Base-by-base conservation (phyloP, 495 filamentous ascomycete genomes). In the Trichoderma virens region DNA sequence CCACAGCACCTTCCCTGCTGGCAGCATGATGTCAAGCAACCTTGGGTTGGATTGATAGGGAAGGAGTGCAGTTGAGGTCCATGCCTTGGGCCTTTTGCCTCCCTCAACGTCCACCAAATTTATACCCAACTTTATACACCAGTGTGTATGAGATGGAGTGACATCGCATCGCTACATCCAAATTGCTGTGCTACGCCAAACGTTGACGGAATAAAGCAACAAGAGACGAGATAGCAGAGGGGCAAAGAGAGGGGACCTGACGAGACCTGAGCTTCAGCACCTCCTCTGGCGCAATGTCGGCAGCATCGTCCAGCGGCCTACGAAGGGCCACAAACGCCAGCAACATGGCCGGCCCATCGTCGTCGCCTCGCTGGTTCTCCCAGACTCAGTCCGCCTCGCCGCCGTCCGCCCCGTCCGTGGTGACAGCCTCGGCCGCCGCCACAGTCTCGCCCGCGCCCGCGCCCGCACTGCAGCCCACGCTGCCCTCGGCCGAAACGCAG, bases 401-500 rank as follows among this genome's bases (percentile, higher is more conserved):
- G 66, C 59, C 30, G 30, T 67, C n/a, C 7, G 2, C 38, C 56
- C 35, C 59, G n/a, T 20, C 63, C 63, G 27, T n/a, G n/a, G n/a
- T n/a, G n/a, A n/a, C 72, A 67, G 31, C 65, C 27, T 39, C 68
- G 25, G 56, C 64, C 54, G 20, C 63, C 51, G 54, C 59, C 63
- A 64, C 62, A 62, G 61, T 30, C 20, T 18, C 62, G 3, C 28
- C 45, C 61, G 63, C 65, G 13, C 60, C 67, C 34, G 64, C 68
- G 45, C 68, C 67, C 35, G 64, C 70, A 28, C 65, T 69, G 0
- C 65, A 71, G 30, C 67, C 73, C 16, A 64, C 71, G 18, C 67
- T 71, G 5, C 69, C 73, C 1, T 69, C 73, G 14, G 67, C 68
- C 51, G 60, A 74, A 67, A 69, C 82, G 73, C 69, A 84, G 77